Percentiles rank a stretch among this genome's conserved stretches.
These are phyloP conservation scores for Arthrobotrys megalospora DNA, from an alignment of 2,329 filamentous ascomycete genomes.

Conservation along the genomic window DNA sequence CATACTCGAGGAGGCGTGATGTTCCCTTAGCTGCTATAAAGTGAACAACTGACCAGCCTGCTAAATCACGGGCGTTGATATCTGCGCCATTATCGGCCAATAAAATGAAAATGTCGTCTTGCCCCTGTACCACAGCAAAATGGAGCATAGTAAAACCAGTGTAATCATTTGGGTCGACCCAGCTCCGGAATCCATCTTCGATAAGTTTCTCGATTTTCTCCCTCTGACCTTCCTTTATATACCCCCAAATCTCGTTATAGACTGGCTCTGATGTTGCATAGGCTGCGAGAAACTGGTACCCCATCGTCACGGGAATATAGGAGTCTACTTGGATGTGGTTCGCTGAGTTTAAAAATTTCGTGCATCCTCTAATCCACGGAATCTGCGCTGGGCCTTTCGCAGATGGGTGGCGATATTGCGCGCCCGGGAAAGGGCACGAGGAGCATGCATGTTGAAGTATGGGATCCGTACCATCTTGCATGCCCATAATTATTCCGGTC, in stretches of 20 bases:
- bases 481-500: too few species aligned
- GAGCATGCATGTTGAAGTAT: too few species aligned
- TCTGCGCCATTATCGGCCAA: neutral
- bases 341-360: too few species aligned
- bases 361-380: too few species aligned
- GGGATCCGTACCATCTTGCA: too few species aligned
- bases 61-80: neutral
- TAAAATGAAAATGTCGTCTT: neutral
- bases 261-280: neutral
- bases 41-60: neutral
- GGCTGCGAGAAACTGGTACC: neutral
- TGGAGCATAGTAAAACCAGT: neutral
- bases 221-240: neutral
- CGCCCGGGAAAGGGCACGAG: too few species aligned
- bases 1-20: neutral
- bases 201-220: neutral
- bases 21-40: neutral
- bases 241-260: neutral
- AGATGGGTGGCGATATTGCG: too few species aligned
- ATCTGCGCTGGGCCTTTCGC: too few species aligned
- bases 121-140: neutral
- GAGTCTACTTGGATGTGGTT: too few species aligned
- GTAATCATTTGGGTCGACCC: neutral
- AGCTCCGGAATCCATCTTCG: neutral
- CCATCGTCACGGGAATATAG: neutral